Evolutionary conservation across 2,329 filamentous ascomycete genomes (phyloP).

Genomic region (Stagonosporopsis tanaceti): DNA sequence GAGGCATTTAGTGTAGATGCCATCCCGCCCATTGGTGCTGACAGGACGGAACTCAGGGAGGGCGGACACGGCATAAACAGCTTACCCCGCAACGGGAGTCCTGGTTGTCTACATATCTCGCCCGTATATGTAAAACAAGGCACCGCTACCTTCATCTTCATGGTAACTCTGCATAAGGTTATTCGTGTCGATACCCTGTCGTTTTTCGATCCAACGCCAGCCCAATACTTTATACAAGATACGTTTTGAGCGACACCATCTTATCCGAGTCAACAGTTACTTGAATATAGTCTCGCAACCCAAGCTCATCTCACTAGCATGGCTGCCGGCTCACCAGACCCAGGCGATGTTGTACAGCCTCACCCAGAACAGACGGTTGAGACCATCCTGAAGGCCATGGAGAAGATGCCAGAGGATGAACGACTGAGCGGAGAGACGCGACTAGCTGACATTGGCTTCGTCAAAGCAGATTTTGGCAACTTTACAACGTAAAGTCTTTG

Average conservation of each 20-base stretch:
- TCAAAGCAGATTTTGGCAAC: constrained; percentile 10
- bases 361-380: constrained; percentile 9
- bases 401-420: constrained; percentile 13
- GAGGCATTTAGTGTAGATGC: not conserved
- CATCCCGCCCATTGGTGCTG: not conserved
- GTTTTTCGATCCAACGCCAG: not conserved
- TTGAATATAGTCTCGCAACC: not conserved
- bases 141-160: constrained; percentile 2
- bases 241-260: not conserved
- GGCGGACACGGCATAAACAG: not conserved
- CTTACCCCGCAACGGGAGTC: constrained; percentile 17
- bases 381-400: constrained; percentile 16
- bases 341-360: constrained; percentile 2
- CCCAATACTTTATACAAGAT: not conserved
- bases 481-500: constrained; percentile 8
- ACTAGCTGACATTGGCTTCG: constrained; percentile 12
- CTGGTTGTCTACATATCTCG: constrained; percentile 1
- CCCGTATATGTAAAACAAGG: not conserved
- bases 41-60: not conserved
- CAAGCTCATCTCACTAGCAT: not conserved
- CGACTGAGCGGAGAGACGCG: constrained; percentile 5
- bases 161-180: not conserved
- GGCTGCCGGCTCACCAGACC: constrained; percentile 5
- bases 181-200: not conserved
- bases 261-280: not conserved